Conservation (phyloP, 1,284 basidiomycete genomes). For the Abortiporus biennis region DNA sequence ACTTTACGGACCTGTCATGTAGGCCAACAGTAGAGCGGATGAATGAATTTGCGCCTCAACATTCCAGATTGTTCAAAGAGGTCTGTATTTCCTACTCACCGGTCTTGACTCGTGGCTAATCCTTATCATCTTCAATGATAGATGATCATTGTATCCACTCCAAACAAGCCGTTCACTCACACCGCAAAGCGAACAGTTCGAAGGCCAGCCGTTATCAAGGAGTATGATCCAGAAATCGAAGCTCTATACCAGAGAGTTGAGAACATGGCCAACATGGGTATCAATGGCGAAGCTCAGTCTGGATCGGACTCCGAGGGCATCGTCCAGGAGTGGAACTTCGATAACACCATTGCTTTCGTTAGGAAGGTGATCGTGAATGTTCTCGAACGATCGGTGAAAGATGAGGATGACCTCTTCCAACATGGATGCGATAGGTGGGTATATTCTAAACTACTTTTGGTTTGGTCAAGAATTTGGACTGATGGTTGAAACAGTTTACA, state of each 20-base stretch:
- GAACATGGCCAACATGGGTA: too few species aligned
- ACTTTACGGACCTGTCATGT: neutral
- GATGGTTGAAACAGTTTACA: slow-evolving; percentile 28
- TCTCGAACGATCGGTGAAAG: slow-evolving; percentile 11
- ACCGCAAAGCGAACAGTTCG: slow-evolving; percentile 22
- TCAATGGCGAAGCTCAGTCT: neutral
- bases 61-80: slow-evolving; percentile 29
- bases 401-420: slow-evolving; percentile 29
- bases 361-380: slow-evolving; percentile 14
- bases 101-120: neutral
- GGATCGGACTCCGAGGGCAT: slow-evolving; percentile 10
- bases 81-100: slow-evolving; percentile 2
- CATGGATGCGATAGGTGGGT: slow-evolving; percentile 30
- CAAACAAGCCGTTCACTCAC: slow-evolving; percentile 18
- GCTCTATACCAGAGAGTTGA: slow-evolving; percentile 18
- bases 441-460: slow-evolving; percentile 24
- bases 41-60: slow-evolving; percentile 28
- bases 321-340: slow-evolving; percentile 18
- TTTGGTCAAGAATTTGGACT: slow-evolving; percentile 14
- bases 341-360: slow-evolving; percentile 14
- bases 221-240: slow-evolving; percentile 22
- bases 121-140: too few species aligned
- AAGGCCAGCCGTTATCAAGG: slow-evolving; percentile 15
- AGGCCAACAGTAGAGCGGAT: slow-evolving; percentile 28
- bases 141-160: slow-evolving; percentile 4